Base-by-base conservation (phyloP, 805 yeast species). In the Metschnikowia sp. region DNA sequence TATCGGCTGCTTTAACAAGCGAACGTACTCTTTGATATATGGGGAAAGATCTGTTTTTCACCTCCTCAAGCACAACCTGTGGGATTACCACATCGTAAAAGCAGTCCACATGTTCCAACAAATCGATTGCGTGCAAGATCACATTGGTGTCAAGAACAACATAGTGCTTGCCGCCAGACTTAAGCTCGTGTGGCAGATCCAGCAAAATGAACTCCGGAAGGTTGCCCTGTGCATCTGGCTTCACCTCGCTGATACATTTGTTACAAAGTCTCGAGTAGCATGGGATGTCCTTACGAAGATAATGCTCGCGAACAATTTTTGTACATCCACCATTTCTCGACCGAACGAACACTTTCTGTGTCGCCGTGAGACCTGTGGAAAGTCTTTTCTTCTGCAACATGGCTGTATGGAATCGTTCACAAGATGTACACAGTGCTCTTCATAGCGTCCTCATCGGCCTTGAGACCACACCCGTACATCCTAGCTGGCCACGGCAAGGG, bases 21-120 rank as follows among this genome's bases (percentile, higher is more conserved):
- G 86, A 79, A 59, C 97, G 77, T 40, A 92, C 67, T 62, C 99
- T 77, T 58, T 87, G 82, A 64, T 91, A 94, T 15, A 92, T 83
- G 4, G 99, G 96, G 60, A 83, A 81, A 42, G 96, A 88, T 60
- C 84, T 76, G 62, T 89, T 89, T 54, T 88, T 81, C 9, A 92
- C 96, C 65, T 94, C 98, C 56, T 95, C 97, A 32, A 94, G 72
- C 2, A 89, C 97, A 7, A 96, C 86, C 64, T 94, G 99, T 1
- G 98, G 96, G n/a, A 94, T 72, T 47, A 94, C 84, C 13, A 91
- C 96, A 66, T 94, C 98, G 59, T 77, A 84, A 60, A 94, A 88
- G 45, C 87, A 84, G 30, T 78, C 76, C 18, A 75, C 75, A 58
- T 82, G 84, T 65, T 94, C 99, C 47, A 94, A 69, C 49, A 94